Evolutionary conservation across 768 basidiomycete species (phyloP), one percentile per base, ranked within the genome.

Genomic region (Termitomyces eurrhizus): DNA sequence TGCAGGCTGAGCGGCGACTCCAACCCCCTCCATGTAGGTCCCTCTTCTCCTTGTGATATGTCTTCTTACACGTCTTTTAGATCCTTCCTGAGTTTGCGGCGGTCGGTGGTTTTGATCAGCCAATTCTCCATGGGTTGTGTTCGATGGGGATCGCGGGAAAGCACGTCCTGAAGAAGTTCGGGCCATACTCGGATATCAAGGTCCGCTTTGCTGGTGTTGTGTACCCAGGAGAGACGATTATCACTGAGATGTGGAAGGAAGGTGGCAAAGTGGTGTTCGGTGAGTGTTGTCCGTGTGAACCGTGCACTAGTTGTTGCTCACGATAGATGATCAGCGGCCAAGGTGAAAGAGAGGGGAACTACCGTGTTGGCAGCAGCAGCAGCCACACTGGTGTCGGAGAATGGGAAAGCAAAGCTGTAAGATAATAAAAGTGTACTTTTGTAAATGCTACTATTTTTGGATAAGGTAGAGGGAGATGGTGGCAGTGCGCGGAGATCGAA

Each of bases 211-310:
- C 90, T 0, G 94, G 93, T 3, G 86, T 93, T 2, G 93, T 98
- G 26, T 95, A 89, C 70, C 97, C 96, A 2, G 96, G 95, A 0
- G 95, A 98, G 75, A 98, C 96, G 2, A 81, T 98, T 56, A 79
- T 94, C 14, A 99, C 96, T 0, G 87, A 93, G 71, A 98, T 98
- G 96, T 99, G 97, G 97, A 97, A 95, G 72, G 94, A 97, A 67
- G 92, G 89, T 2, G 74, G 82, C 62, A 97, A 87, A 75, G 88
- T 98, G 57, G 86, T 98, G 53, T 99, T 99, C 73, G 78, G 94
- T 97, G 66, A 71, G 93, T 82, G n/a, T 45, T 59, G 18, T 48
- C 45, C 52, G 24, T 56, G 35, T 59, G 18, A 24, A 26, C 33
- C 57, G 32, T 5, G 21, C 29, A 42, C 26, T 21, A 18, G 24